Evolutionary conservation across 192 early-diverging fungal species (phyloP).

Genomic region (Backusella parvicylindrica): DNA sequence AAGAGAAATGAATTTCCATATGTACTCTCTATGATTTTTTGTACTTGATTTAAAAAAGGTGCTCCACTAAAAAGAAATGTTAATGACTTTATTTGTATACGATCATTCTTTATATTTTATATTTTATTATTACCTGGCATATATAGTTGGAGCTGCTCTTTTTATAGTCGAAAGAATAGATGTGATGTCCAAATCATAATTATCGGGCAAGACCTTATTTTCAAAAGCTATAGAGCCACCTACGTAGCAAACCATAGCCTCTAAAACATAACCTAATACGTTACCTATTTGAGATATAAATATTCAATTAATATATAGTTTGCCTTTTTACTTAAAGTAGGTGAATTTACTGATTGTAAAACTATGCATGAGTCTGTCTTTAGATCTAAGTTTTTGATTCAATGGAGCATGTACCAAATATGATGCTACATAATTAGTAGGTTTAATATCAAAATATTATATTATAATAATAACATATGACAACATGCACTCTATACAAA

Average conservation of each 20-base stretch:
- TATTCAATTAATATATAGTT: background rate
- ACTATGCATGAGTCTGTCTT: slow-evolving; percentile 34
- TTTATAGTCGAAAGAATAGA: slow-evolving; percentile 71
- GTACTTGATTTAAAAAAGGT: slow-evolving; percentile 21
- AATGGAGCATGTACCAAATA: slow-evolving; percentile 20
- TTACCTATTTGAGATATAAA: slow-evolving; percentile 22
- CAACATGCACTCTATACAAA: background rate
- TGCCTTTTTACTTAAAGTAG: background rate
- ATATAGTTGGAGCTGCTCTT: slow-evolving; percentile 72
- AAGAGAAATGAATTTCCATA: slow-evolving; percentile 36
- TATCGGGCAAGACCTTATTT: slow-evolving; percentile 11
- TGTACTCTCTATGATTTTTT: slow-evolving; percentile 26
- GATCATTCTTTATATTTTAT: background rate
- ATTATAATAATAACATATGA: background rate
- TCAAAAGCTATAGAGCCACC: slow-evolving; percentile 75
- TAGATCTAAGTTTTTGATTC: slow-evolving; percentile 22
- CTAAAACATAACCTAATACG: slow-evolving; percentile 29
- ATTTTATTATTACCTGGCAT: slow-evolving; percentile 41
- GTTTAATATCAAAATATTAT: background rate
- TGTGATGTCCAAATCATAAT: slow-evolving; percentile 38
- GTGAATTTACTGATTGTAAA: slow-evolving; percentile 34
- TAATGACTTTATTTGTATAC: background rate
- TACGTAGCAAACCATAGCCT: slow-evolving; percentile 29
- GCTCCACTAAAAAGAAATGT: slow-evolving; percentile 19
- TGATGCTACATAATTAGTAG: slow-evolving; percentile 20